Base-by-base conservation (phyloP, 2,329 filamentous ascomycete genomes). In the Neonectria punicea region DNA sequence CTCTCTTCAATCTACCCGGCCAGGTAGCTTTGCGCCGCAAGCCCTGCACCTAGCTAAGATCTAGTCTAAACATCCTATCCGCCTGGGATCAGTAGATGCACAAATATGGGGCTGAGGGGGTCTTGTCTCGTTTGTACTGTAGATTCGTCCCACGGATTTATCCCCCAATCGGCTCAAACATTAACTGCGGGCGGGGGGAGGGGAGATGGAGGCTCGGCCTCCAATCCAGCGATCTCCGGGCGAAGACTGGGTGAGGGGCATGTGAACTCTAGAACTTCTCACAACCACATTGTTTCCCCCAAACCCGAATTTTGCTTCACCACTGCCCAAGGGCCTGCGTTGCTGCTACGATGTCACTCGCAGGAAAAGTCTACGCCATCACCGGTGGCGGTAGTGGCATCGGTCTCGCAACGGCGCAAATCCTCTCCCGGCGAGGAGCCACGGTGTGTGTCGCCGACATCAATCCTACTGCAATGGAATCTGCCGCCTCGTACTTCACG, bases 331-430 rank as follows among this genome's bases (percentile, higher is more conserved):
- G 49, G 11, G 13, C 30, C n/a, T n/a, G 16, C 5, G 28, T 32
- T 32, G 8, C 16, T 36, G 44, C 41, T 25, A 16, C n/a, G n/a
- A 78, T 78, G 76, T 73, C 74, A 20, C 72, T 78, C 5, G 44
- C 67, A 14, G 76, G 74, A 22, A 79, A 79, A 67, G 76, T 82
- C 16, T 81, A 79, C 57, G 81, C 80, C 51, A 74, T 83, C 46
- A 83, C 80, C 3, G 81, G 81, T 20, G 81, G 78, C 50, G 81
- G 80, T 16, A 81, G 80, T 56, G 81, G 82, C 18, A 84, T 84
- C 63, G 82, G 82, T 3, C 73, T 82, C 20, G 80, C 80, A 30
- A 80, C 81, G 3, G 78, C 80, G 28, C 76, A 78, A 62, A 65
- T 79, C 39, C 75, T 84, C 18, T 69, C 76, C 7, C 62, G 68